Conservation (phyloP, 306 rosid species). For the Fragaria iinumae region DNA sequence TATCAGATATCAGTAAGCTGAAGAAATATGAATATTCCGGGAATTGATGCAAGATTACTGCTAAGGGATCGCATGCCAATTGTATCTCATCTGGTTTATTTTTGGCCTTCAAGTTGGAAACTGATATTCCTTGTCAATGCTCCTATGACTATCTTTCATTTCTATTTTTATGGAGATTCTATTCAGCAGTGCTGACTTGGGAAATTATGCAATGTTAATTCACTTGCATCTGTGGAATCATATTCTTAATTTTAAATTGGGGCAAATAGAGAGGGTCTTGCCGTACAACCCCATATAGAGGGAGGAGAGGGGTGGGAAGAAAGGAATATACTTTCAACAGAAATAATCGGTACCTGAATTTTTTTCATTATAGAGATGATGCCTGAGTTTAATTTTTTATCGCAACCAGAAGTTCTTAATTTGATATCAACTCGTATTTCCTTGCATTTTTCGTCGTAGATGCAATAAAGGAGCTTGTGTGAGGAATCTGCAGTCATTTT, state of each 20-base stretch:
- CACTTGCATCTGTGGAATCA: neutral
- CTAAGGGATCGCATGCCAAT: neutral
- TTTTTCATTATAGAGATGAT: too few species aligned
- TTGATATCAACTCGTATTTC: too few species aligned
- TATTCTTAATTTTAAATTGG: neutral
- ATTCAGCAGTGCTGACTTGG: neutral
- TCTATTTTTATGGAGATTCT: too few species aligned
- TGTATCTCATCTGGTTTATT: neutral
- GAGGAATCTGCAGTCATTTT: too few species aligned
- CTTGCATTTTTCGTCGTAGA: too few species aligned
- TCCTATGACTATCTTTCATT: neutral
- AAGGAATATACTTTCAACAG: too few species aligned
- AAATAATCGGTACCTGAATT: too few species aligned
- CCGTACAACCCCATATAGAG: neutral
- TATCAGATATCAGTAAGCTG: neutral
- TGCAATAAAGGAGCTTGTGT: too few species aligned
- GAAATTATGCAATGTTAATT: neutral
- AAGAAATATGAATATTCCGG: neutral
- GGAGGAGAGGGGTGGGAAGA: too few species aligned
- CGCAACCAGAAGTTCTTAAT: too few species aligned
- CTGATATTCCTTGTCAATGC: neutral
- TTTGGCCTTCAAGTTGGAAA: neutral
- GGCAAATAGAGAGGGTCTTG: neutral
- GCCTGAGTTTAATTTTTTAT: too few species aligned
- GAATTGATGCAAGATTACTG: neutral